phyloP scores from a whole-genome alignment of 495 filamentous ascomycete genomes.

The Aspergillus olivimuriae region DNA sequence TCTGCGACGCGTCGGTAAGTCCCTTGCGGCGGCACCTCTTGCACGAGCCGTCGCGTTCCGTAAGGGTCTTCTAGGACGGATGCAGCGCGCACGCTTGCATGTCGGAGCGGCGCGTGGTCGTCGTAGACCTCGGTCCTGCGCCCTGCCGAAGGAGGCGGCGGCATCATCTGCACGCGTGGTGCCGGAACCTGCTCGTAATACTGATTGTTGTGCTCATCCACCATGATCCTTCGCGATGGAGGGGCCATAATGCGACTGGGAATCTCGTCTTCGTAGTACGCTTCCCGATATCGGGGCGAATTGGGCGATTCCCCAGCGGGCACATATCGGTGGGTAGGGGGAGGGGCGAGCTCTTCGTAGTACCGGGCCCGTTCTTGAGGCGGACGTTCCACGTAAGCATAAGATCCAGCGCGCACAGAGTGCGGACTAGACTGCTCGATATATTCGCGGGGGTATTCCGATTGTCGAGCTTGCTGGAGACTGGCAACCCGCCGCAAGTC shows the following conservation, averaged over 20 bases:
- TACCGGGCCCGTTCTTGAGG: conserved; percentile 43
- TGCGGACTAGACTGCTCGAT: conserved; percentile 39
- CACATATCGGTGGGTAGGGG: conserved; percentile 36
- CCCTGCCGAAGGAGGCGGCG: conserved; percentile 40
- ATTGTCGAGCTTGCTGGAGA: conserved; percentile 42
- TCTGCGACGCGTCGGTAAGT: conserved; percentile 39
- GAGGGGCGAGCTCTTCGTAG: conserved; percentile 49
- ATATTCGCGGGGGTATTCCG: conserved; percentile 44
- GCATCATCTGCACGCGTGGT: conserved; percentile 39
- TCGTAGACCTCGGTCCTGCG: conserved; percentile 31
- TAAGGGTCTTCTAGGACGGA: conserved; percentile 39
- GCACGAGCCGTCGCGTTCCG: conserved; percentile 38
- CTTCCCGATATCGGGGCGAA: conserved; percentile 46
- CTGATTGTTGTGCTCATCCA: conserved; percentile 66
- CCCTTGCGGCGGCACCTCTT: conserved; percentile 37
- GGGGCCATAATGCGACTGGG: conserved; percentile 50
- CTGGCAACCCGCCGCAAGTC: conserved; percentile 58
- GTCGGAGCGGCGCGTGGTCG: conserved; percentile 27
- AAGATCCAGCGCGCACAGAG: conserved; percentile 52
- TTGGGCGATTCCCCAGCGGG: conserved; percentile 53
- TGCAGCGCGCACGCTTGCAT: conserved; percentile 33
- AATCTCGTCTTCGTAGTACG: conserved; percentile 34
- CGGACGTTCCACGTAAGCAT: conserved; percentile 50
- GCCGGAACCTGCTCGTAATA: conserved; percentile 56
- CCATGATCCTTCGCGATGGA: conserved; percentile 54